phyloP scores from a whole-genome alignment of 805 yeast species.

The Schizosaccharomyces japonicus region DNA sequence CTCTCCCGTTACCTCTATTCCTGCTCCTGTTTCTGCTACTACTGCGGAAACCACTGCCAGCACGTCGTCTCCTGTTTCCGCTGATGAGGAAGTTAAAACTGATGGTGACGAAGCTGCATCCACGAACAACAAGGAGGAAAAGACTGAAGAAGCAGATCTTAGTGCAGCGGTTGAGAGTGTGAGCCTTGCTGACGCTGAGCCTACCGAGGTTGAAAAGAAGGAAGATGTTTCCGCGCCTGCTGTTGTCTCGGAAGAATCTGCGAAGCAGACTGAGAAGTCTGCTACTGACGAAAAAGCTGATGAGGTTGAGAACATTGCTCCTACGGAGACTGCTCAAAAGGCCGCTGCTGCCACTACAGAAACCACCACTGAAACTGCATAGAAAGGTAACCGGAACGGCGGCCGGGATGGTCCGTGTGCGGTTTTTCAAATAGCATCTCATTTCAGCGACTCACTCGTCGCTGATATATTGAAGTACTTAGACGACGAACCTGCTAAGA shows the following conservation, averaged over 20 bases:
- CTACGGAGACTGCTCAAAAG: not conserved
- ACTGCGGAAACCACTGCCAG: not conserved
- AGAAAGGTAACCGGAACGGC: no score
- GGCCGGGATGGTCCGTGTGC: no score
- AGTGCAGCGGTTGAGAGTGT: not conserved
- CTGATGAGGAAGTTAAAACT: not conserved
- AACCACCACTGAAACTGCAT: no score
- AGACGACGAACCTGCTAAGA: no score
- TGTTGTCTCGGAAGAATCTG: slow-evolving; percentile 1
- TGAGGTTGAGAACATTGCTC: not conserved
- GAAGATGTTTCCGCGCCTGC: not conserved
- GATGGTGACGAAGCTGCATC: not conserved
- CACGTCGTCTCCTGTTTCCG: not conserved
- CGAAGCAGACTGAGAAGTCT: not conserved
- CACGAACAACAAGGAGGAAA: not conserved
- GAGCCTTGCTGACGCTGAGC: not conserved
- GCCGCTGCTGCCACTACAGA: no score
- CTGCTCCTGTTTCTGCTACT: not conserved
- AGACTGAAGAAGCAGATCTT: not conserved
- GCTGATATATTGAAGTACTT: no score
- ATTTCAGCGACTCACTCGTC: no score
- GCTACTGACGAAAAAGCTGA: not conserved
- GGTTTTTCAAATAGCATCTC: no score
- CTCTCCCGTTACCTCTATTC: no score
- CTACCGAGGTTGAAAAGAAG: not conserved